Percentiles rank a stretch among this genome's conserved stretches.
Conservation (phyloP, 2,329 filamentous ascomycete genomes). For the Fusarium sp. region DNA sequence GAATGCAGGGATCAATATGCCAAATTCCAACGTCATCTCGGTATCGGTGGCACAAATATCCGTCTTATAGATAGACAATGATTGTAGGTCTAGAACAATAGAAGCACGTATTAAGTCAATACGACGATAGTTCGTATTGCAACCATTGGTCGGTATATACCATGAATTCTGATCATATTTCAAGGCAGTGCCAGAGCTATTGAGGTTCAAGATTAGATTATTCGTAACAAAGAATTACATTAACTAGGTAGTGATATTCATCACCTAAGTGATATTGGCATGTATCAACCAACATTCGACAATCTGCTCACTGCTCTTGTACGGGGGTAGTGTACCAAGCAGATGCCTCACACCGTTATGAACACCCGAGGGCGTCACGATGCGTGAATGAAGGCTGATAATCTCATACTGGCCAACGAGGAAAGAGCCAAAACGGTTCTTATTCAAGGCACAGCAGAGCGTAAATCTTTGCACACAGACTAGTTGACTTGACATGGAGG, state of each 20-base stretch:
- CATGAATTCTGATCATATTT: background rate
- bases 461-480: constrained; percentile 93
- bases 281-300: constrained; percentile 51
- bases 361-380: constrained; percentile 50
- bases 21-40: constrained; percentile 46
- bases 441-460: constrained; percentile 59
- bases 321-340: constrained; percentile 54
- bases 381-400: constrained; percentile 48
- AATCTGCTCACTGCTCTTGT: constrained; percentile 48
- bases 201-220: background rate
- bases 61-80: constrained; percentile 18
- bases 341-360: constrained; percentile 52
- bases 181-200: background rate
- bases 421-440: constrained; percentile 65
- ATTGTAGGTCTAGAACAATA: background rate
- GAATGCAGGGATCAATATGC: constrained; percentile 37
- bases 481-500: constrained; percentile 90
- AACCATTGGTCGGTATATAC: background rate
- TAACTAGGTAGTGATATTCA: background rate
- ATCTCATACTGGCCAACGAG: constrained; percentile 51
- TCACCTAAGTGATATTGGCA: constrained; percentile 17
- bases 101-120: background rate
- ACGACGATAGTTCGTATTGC: constrained; percentile 22
- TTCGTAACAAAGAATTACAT: background rate
- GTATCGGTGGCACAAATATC: constrained; percentile 44